Conservation (phyloP, 208 protist genomes). For the Acanthamoeba comandoni region DNA sequence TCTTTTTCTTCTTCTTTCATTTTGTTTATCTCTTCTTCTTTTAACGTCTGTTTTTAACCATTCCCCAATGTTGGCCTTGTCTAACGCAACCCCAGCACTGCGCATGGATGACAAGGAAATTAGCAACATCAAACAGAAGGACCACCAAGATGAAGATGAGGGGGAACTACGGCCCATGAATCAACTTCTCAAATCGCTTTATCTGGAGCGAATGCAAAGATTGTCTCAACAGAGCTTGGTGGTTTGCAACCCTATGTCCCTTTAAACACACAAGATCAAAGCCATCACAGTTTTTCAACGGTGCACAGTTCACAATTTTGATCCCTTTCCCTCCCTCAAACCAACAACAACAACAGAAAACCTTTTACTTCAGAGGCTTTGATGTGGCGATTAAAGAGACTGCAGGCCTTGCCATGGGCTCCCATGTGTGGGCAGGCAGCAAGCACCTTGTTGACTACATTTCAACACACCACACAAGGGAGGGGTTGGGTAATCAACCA, state of each 20-base stretch:
- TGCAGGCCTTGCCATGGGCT: conserved; percentile 53
- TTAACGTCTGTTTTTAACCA: too few species aligned
- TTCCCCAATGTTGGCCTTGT: too few species aligned
- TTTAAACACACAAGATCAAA: background rate
- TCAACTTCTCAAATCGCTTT: conserved; percentile 18
- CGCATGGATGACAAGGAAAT: too few species aligned
- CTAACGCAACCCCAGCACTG: too few species aligned
- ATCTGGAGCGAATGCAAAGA: conserved; percentile 13
- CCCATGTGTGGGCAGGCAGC: conserved; percentile 46
- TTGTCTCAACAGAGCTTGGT: background rate
- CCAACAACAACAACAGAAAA: conserved; percentile 27
- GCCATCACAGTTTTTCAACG: background rate
- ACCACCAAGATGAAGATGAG: too few species aligned
- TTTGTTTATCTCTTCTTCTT: too few species aligned
- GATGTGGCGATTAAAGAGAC: conserved; percentile 42
- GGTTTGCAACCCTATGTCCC: background rate
- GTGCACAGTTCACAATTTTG: too few species aligned
- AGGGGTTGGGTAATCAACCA: background rate
- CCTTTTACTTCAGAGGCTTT: conserved; percentile 8
- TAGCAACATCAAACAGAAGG: too few species aligned
- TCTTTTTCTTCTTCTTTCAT: too few species aligned
- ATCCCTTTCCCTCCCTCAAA: background rate
- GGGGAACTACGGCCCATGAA: too few species aligned
- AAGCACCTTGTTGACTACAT: conserved; percentile 43
- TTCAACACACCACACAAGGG: conserved; percentile 28